phyloP scores from a whole-genome alignment of 1,284 basidiomycete genomes.

The Cryptococcus neoformans region DNA sequence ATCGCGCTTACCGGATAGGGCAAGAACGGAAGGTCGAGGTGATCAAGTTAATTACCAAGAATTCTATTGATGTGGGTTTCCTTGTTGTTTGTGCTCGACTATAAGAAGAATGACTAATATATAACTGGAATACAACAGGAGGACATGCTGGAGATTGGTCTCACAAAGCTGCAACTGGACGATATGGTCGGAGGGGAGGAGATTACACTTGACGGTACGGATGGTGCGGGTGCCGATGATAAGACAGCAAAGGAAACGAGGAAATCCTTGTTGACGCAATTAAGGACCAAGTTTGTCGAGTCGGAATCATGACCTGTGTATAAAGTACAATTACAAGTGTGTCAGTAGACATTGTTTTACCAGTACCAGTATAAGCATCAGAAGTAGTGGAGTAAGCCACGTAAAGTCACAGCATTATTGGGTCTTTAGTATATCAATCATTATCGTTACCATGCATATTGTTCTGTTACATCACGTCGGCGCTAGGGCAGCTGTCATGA shows the following conservation, averaged over 20 bases:
- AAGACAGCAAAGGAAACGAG: constrained; percentile 63
- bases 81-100: background rate
- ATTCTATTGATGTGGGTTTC: constrained; percentile 70
- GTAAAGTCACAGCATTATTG: background rate
- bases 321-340: background rate
- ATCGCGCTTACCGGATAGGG: constrained; percentile 92
- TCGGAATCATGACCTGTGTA: background rate
- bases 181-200: constrained; percentile 78
- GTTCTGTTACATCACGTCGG: background rate
- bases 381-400: background rate
- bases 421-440: background rate
- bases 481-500: constrained; percentile 13
- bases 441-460: background rate
- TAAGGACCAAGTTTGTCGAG: constrained; percentile 63
- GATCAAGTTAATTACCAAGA: constrained; percentile 87
- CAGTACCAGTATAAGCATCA: background rate
- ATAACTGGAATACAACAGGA: constrained; percentile 52
- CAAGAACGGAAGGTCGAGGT: constrained; percentile 54
- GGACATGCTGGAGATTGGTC: constrained; percentile 84
- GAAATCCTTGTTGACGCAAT: constrained; percentile 71
- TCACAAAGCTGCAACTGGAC: constrained; percentile 86
- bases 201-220: constrained; percentile 23
- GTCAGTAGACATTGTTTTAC: background rate
- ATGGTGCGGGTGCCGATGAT: constrained; percentile 56
- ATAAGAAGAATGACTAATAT: constrained; percentile 4